phyloP scores from a whole-genome alignment of 2,329 filamentous ascomycete genomes.

The Colletotrichum falcatum region DNA sequence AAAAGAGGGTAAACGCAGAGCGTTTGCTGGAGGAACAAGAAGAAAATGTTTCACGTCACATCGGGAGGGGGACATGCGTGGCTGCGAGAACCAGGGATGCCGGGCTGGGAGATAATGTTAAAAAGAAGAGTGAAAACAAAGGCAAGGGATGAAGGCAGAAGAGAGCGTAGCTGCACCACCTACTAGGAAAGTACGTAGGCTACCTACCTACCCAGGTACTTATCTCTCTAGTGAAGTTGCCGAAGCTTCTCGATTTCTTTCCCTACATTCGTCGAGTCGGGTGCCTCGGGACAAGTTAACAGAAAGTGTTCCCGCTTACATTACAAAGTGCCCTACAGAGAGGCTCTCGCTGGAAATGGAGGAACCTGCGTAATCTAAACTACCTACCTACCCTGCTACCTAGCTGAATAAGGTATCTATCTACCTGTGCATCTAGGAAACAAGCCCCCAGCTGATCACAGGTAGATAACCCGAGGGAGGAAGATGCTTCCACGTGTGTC shows the following conservation, averaged over 20 bases:
- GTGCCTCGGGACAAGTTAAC: neutral
- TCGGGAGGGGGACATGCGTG: conserved; percentile 20
- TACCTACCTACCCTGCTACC: neutral
- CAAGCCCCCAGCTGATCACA: neutral
- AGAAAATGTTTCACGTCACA: conserved; percentile 34
- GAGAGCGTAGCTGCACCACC: no score
- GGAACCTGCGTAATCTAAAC: neutral
- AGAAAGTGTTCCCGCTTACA: neutral
- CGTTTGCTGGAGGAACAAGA: conserved; percentile 27
- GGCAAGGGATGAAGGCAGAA: no score
- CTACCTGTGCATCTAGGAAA: no score
- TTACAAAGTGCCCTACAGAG: neutral
- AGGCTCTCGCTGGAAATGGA: neutral
- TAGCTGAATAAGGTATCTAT: no score
- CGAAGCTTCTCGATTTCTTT: neutral
- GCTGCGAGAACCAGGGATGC: conserved; percentile 30
- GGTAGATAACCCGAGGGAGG: neutral
- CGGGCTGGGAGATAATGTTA: neutral
- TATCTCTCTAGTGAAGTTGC: neutral
- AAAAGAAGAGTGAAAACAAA: neutral
- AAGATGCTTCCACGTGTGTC: neutral
- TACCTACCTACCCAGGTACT: no score
- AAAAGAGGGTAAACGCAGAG: neutral
- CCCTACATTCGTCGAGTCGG: neutral
- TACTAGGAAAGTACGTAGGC: no score